A percentile compares a stretch with the other conserved stretches of the same genome.
phyloP scores from a whole-genome alignment of 805 yeast genomes.

The Nakazawaea ishiwadae region DNA sequence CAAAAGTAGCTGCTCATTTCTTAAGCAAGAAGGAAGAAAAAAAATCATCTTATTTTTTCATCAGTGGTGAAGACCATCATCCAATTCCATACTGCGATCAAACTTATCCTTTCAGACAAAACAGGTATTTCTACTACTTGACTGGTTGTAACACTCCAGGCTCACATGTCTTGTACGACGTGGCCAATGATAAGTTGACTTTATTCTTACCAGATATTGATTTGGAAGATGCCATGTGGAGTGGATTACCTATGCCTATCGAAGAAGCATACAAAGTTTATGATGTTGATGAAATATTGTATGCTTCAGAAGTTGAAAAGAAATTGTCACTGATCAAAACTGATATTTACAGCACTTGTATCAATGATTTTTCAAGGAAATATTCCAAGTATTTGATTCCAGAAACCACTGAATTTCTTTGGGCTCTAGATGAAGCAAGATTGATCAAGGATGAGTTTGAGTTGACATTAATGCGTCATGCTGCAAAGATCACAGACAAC shows the following conservation, averaged over 20 bases:
- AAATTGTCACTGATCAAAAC: constrained; percentile 25
- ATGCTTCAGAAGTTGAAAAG: constrained; percentile 43
- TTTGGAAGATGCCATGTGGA: constrained; percentile 92
- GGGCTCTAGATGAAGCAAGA: constrained; percentile 85
- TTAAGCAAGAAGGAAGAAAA: constrained; percentile 16
- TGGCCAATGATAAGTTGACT: constrained; percentile 49
- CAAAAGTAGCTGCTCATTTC: constrained; percentile 36
- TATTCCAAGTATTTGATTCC: constrained; percentile 34
- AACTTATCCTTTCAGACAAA: constrained; percentile 75
- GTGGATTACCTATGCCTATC: constrained; percentile 73
- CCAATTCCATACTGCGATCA: constrained; percentile 77
- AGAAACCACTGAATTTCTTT: constrained; percentile 45
- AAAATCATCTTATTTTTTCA: constrained; percentile 32
- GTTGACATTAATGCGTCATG: constrained; percentile 69
- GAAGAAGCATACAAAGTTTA: constrained; percentile 61
- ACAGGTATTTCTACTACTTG: constrained; percentile 84
- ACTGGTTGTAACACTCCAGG: constrained; percentile 83
- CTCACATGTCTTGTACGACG: constrained; percentile 57
- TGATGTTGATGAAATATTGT: constrained; percentile 81
- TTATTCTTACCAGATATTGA: constrained; percentile 82
- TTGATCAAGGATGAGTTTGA: constrained; percentile 82
- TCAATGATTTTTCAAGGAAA: constrained; percentile 35
- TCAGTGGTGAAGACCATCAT: constrained; percentile 57
- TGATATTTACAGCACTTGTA: constrained; percentile 50
- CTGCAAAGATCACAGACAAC: constrained; percentile 80